Conservation (phyloP, 2,329 filamentous ascomycete genomes). For the Aspergillus sp. region DNA sequence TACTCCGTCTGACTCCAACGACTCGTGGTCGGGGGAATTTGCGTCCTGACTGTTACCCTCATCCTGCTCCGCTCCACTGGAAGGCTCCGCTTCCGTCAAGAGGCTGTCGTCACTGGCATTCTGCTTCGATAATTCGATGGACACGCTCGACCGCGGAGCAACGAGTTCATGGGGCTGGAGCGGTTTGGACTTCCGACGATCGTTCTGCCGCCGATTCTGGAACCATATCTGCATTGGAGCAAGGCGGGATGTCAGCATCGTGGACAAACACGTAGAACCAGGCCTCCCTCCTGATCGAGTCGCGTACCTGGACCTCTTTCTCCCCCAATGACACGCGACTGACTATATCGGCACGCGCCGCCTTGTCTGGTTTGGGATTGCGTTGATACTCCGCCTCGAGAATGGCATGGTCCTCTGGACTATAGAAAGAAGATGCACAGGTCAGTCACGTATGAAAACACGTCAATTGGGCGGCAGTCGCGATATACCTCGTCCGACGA, state of each 20-base stretch:
- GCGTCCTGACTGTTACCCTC: slow-evolving; percentile 21
- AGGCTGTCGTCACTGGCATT: slow-evolving; percentile 28
- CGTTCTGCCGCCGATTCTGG: slow-evolving; percentile 91
- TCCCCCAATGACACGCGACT: slow-evolving; percentile 83
- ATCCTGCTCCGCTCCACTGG: slow-evolving; percentile 28
- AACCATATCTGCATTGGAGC: slow-evolving; percentile 78
- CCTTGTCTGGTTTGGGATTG: slow-evolving; percentile 90
- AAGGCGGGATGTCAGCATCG: slow-evolving; percentile 8
- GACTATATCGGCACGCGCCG: slow-evolving; percentile 79
- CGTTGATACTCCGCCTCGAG: slow-evolving; percentile 81
- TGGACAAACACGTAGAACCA: too few species aligned
- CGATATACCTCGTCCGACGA: slow-evolving; percentile 58
- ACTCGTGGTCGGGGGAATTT: slow-evolving; percentile 16
- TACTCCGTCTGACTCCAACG: slow-evolving; percentile 16
- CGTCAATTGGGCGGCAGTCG: slow-evolving; percentile 2
- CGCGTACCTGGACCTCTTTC: slow-evolving; percentile 89
- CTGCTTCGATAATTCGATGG: slow-evolving; percentile 26
- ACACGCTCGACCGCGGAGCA: slow-evolving; percentile 30
- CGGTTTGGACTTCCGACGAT: slow-evolving; percentile 82
- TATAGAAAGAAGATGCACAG: slow-evolving; percentile 35
- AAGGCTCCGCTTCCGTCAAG: slow-evolving; percentile 26
- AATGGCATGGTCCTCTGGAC: slow-evolving; percentile 82
- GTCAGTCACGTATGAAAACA: slow-evolving; percentile 9
- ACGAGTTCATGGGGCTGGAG: slow-evolving; percentile 74
- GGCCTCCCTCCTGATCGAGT: slow-evolving; percentile 10